Base-by-base conservation (phyloP, 2,329 filamentous ascomycete genomes). In the Aspergillus tanneri region DNA sequence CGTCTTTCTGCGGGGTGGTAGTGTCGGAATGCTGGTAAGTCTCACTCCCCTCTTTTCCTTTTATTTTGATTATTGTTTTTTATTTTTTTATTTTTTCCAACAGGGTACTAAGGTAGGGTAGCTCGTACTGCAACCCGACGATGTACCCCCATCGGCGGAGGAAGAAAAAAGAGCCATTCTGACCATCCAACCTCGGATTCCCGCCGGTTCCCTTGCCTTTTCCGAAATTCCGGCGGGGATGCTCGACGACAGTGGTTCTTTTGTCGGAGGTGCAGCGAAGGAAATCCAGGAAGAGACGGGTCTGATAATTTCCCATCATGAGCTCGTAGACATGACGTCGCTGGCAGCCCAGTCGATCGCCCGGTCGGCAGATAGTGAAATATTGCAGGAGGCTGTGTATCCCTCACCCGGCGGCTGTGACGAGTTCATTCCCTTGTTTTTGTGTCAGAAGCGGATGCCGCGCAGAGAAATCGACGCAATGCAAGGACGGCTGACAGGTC, bases 221-320 rank as follows among this genome's bases (percentile, higher is more conserved):
- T 58, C 72, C 10, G 81, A 83, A 59, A 74, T 84, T 7, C 81
- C 81, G 2, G 81, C 81, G 1, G 81, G 81, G 14, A 83, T 84
- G 79, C 68, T 84, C 1, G 81, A 84, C 54, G 77, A 78, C 50
- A 68, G 66, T 28, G 75, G 77, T 8, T 74, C 73, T 0, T 80
- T 83, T 51, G 68, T 72, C 1, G 79, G 80, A 5, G 75, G 71
- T 8, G 81, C 81, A 0, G 79, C 78, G 2, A 74, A 76, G 41
- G 80, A 84, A 53, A 79, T 84, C 27, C 56, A 74, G 23, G 79
- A 83, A 59, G 81, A 84, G 60, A 80, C 78, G 0, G 76, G 76
- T 0, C 62, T 84, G n/a, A 65, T 65, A 10, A 76, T 83, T 41
- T 63, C 70, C 3, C 67, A 74, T 34, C 60, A 65, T 5, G 76